Percentiles rank a stretch among this genome's conserved stretches.
phyloP scores from a whole-genome alignment of 2,329 filamentous ascomycete genomes.

The Diaporthe destruens region DNA sequence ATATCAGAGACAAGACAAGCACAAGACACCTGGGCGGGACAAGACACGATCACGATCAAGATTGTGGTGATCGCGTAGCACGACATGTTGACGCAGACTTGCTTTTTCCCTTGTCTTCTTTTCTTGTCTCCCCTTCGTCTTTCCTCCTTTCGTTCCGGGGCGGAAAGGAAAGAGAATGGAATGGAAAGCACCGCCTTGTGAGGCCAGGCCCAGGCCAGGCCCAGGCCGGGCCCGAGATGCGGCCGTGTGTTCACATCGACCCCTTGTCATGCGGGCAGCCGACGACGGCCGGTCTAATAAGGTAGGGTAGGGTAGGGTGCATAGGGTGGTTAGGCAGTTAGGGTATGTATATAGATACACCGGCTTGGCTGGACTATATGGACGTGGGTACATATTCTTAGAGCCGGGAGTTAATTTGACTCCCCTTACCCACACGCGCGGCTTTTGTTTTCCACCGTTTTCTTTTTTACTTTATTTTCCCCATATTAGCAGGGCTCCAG shows the following conservation, averaged over 20 bases:
- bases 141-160: not conserved
- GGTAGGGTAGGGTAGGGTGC: no score
- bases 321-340: no score
- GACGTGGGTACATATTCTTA: constrained; percentile 10
- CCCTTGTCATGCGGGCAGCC: constrained; percentile 3
- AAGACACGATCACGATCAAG: constrained; percentile 10
- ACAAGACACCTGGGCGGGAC: no score
- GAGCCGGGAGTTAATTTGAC: constrained; percentile 12
- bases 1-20: constrained; percentile 12
- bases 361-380: not conserved
- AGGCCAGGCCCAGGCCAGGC: not conserved
- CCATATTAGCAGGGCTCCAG: not conserved
- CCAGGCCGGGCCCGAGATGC: not conserved
- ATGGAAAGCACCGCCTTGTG: not conserved
- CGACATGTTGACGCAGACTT: not conserved
- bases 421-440: constrained; percentile 20
- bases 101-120: not conserved
- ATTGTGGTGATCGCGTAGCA: constrained; percentile 10
- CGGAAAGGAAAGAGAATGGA: not conserved
- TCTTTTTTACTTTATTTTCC: not conserved
- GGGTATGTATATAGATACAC: no score
- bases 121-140: no score
- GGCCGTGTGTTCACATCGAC: not conserved
- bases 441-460: not conserved
- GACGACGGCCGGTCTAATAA: not conserved